Base-by-base conservation (phyloP, 2,329 filamentous ascomycete species). In the Chaetomiaceae sp. region DNA sequence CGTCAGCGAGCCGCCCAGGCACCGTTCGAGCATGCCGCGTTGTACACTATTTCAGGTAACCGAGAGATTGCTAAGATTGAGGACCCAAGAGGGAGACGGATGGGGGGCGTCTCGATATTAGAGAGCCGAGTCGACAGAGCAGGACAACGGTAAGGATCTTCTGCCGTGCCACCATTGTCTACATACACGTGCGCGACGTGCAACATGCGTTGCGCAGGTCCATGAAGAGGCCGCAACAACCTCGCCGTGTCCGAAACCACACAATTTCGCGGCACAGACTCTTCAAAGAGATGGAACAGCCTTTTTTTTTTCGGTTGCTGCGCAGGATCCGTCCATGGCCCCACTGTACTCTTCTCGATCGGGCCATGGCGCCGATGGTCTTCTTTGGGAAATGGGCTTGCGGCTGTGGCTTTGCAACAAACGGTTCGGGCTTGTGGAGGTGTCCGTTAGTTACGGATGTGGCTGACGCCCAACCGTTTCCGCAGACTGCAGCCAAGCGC, bases 11-110 rank as follows among this genome's bases (percentile, higher is more conserved):
- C 42, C 34, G 51, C 43, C n/a, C n/a, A n/a, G n/a, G n/a, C n/a
- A n/a, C n/a, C n/a, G n/a, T 32, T 44, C 36, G 41, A 55, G 47
- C 44, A 48, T 49, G 56, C 44, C 51, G 41, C 52, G 47, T 47
- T 53, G n/a, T n/a, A n/a, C n/a, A n/a, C 58, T 60, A 58, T 63
- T 62, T 59, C 55, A 47, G 56, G 55, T 54, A 62, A 55, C 51
- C 56, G 56, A 60, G 57, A 56, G 32, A 52, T 46, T 49, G 49
- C 48, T 34, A 56, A 59, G 56, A 57, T 58, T 57, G 52, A 49
- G 30, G 45, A 29, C 37, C 47, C n/a, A n/a, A 32, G 33, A 46
- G 9, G 25, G 5, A 27, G 9, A 9, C 25, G 48, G 51, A 33
- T 49, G 25, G 33, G 25, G 33, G 25, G 25, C 33, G 33, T 38